Evolutionary conservation across 306 rosid genomes (phyloP), one percentile per base, ranked within the genome.

Genomic region (Inga oerstediana): DNA sequence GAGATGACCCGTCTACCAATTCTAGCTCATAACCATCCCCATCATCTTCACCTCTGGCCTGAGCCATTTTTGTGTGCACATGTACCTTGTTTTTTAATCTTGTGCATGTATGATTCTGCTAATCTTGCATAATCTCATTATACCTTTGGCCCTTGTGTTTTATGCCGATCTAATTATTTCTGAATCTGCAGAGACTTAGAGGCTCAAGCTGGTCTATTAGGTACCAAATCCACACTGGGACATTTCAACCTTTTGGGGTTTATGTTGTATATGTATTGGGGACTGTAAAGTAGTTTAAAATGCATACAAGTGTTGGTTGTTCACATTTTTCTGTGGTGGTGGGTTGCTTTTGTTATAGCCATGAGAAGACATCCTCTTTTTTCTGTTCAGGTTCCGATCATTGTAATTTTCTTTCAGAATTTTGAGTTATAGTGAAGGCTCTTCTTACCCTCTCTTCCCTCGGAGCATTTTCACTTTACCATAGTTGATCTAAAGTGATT

Each of bases 51-150:
- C 74, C 67, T 51, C 74, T 83, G 86, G 74, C 87, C 80, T 79
- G 86, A 84, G 81, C 78, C 84, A 80, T 84, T 88, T 65, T 81
- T 86, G 84, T 87, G 88, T 89, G 70, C 85, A 80, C 80, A 77
- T 68, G 77, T 86, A 77, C 83, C 79, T 8, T 88, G 87, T 84
- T 80, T 90, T 84, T 93, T 32, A 2, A 3, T 3, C 88, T 87
- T 93, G 98, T 94, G 92, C 92, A 94, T 92, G 94, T 91, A 91
- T 75, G 93, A 61, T 80, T 78, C 80, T 74, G 22, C 86, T 44
- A 67, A 81, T 61, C 59, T 56, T 69, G 19, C 44, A 15, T 65
- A 41, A 43, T 51, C 66, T 85, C 85, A 20, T 70, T 22, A 32
- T 58, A 54, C 49, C 73, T 51, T 15, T 8, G 5, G 11, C 46